These are phyloP conservation scores for Musa beccarii DNA, from an alignment of 176 grass and related monocot genomes.

Conservation along the genomic window DNA sequence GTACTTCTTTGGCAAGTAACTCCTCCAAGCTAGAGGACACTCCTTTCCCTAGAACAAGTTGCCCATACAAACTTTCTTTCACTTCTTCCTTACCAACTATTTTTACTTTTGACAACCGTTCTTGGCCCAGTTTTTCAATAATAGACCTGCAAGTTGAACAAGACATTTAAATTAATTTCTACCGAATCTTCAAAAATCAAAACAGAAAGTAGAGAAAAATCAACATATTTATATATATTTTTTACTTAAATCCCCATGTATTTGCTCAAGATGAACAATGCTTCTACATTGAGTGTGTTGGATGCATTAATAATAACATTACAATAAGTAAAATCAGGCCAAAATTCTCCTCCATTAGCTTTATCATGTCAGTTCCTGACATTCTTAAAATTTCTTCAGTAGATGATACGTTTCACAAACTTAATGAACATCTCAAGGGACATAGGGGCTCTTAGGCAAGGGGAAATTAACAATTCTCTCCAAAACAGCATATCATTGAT, in stretches of 20 bases:
- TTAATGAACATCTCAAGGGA: too few relatives aligned
- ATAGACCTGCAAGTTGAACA: constrained; percentile 43
- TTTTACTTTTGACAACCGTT: constrained; percentile 63
- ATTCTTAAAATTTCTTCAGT: too few relatives aligned
- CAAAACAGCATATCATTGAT: too few relatives aligned
- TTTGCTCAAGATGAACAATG: neutral
- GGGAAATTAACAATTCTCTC: too few relatives aligned
- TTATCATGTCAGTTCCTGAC: too few relatives aligned
- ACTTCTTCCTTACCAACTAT: constrained; percentile 87
- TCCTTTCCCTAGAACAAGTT: constrained; percentile 87
- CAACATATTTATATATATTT: neutral
- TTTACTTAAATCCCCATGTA: neutral
- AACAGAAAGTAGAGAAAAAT: neutral
- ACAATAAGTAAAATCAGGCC: too few relatives aligned
- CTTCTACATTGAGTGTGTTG: neutral
- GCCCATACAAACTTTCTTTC: constrained; percentile 83
- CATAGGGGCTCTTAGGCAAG: too few relatives aligned
- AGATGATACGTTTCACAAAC: too few relatives aligned
- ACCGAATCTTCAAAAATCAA: neutral
- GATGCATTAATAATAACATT: neutral
- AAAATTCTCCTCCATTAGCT: too few relatives aligned
- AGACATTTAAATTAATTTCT: constrained; percentile 15
- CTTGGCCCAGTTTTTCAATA: constrained; percentile 57
- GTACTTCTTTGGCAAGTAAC: constrained; percentile 65
- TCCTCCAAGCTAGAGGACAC: constrained; percentile 67